Evolutionary conservation across 2,329 filamentous ascomycete species (phyloP).

Genomic region (Stagonosporopsis chrysanthemi): DNA sequence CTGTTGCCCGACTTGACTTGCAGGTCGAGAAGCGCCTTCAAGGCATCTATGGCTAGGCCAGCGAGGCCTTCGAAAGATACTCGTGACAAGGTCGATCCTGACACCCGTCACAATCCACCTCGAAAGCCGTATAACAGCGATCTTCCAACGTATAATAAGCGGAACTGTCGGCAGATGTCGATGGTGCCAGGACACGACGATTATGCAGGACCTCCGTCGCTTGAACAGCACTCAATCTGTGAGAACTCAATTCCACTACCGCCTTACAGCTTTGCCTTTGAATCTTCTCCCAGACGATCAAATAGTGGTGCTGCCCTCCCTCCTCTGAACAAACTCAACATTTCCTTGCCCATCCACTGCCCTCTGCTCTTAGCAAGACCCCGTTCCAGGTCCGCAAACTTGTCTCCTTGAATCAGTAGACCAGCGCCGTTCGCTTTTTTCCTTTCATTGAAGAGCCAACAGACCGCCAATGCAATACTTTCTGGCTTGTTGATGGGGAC

Average conservation of each 20-base stretch:
- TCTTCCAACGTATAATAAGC: too few species aligned
- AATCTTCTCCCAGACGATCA: conserved; percentile 33
- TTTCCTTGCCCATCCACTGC: conserved; percentile 60
- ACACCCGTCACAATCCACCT: too few species aligned
- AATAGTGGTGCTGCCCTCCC: conserved; percentile 50
- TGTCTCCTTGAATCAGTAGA: conserved; percentile 55
- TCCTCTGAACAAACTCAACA: conserved; percentile 58
- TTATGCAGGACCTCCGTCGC: background rate
- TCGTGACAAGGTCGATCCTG: background rate
- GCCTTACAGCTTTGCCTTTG: conserved; percentile 36
- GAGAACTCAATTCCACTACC: too few species aligned
- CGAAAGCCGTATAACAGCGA: too few species aligned
- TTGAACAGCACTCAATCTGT: background rate
- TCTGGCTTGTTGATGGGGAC: conserved; percentile 59
- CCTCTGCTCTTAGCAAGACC: conserved; percentile 56
- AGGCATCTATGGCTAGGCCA: too few species aligned
- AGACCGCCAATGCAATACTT: conserved; percentile 55
- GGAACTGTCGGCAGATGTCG: too few species aligned
- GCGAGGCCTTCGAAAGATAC: background rate
- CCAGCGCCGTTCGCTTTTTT: conserved; percentile 56
- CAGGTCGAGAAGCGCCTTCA: too few species aligned
- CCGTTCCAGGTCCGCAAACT: conserved; percentile 54
- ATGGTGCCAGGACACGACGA: too few species aligned
- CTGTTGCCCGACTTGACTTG: too few species aligned
- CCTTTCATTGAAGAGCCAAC: conserved; percentile 55